Evolutionary conservation across 1,284 basidiomycete species (phyloP), one percentile per base, ranked within the genome.

Genomic region (Bondarzewia mesenterica): DNA sequence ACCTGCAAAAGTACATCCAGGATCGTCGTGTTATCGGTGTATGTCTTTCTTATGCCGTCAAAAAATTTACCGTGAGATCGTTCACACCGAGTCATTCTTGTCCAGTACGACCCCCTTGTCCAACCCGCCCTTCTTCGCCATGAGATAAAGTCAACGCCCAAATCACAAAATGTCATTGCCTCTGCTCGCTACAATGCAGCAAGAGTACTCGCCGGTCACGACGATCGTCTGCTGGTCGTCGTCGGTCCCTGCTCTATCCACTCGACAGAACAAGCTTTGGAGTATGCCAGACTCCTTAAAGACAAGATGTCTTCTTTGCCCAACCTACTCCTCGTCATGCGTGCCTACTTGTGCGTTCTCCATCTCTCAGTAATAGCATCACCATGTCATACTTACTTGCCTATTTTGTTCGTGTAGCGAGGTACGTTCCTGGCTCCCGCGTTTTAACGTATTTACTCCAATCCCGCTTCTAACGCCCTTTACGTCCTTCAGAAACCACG

Each of bases 221-320:
- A 94, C 60, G 85, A 91, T 58, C 81, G 92, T 44, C 56, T 97
- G 1, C 73, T 97, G 44, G 93, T 96, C 61, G 75, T 97, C 57
- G 88, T 96, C 53, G 95, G 95, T 4, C 95, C 95, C 16, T 99
- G 95, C 74, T 95, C 91, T 3, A 96, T 99, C 57, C 95, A 99
- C 67, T 89, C 84, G 25, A 70, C 90, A 4, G 80, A 85, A 43
- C 89, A 94, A 65, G 94, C 95, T 3, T 69, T 93, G 52, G 89
- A 93, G 63, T 99, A 99, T 64, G 94, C 93, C 26, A 71, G 72
- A 25, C 73, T 83, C 35, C 77, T 96, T 59, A 85, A 82, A 59
- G 70, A 73, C 2, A 85, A 86, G 63, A 77, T 87, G 27, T 74
- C 83, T 12, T 62, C 69, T 18, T 85, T 80, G 81, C 78, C 68